phyloP scores from a whole-genome alignment of 768 basidiomycete genomes.

The Lepiota subincarnata region DNA sequence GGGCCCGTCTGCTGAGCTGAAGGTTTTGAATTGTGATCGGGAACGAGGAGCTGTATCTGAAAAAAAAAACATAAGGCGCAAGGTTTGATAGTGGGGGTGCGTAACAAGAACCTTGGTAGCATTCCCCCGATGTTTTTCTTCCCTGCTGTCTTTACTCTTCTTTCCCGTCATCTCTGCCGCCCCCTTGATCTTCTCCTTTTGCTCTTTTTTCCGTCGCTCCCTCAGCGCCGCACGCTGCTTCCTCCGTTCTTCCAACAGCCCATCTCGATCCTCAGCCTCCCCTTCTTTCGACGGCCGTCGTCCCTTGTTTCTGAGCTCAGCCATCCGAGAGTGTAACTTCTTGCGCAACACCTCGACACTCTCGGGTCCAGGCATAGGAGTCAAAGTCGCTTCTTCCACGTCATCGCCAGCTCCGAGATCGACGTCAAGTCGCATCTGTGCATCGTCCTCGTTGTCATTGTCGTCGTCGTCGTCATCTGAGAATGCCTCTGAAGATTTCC shows the following conservation, averaged over 20 bases:
- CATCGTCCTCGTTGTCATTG: slow-evolving; percentile 21
- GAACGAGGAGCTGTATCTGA: slow-evolving; percentile 71
- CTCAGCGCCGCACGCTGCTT: slow-evolving; percentile 75
- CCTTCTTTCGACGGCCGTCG: slow-evolving; percentile 18
- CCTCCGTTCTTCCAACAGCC: slow-evolving; percentile 76
- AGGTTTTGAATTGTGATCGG: slow-evolving; percentile 36
- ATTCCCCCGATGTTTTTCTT: slow-evolving; percentile 37
- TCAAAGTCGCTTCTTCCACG: slow-evolving; percentile 30
- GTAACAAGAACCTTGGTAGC: slow-evolving; percentile 49
- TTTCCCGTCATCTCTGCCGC: slow-evolving; percentile 57
- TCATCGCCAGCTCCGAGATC: slow-evolving; percentile 33
- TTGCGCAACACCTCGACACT: slow-evolving; percentile 64
- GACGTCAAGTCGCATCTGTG: slow-evolving; percentile 37
- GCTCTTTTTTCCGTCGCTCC: slow-evolving; percentile 81
- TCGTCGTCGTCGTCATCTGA: slow-evolving; percentile 29
- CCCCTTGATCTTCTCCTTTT: slow-evolving; percentile 71
- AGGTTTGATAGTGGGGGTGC: not conserved
- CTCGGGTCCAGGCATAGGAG: slow-evolving; percentile 62
- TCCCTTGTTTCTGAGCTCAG: slow-evolving; percentile 50
- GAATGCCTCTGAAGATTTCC: slow-evolving; percentile 32
- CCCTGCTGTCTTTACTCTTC: slow-evolving; percentile 29
- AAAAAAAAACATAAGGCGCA: slow-evolving; percentile 4
- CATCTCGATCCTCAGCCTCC: slow-evolving; percentile 69
- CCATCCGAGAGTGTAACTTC: slow-evolving; percentile 75
- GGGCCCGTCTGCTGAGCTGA: slow-evolving; percentile 24